These are phyloP conservation scores for Euphrasia confusa DNA, from an alignment of 257 asterid genomes.

Conservation along the genomic window DNA sequence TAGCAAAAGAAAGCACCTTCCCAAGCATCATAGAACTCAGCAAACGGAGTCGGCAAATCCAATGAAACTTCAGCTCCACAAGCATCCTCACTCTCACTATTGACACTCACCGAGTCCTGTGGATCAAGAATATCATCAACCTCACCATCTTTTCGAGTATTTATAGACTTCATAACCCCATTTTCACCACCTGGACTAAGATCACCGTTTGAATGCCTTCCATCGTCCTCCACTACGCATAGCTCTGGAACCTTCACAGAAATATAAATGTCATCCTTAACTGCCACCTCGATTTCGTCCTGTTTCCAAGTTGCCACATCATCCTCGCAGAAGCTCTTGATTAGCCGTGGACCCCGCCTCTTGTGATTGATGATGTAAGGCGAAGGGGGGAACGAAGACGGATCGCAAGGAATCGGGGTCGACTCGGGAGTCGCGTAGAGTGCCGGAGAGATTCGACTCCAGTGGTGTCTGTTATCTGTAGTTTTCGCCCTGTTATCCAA, in stretches of 20 bases:
- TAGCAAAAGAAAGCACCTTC: constrained; percentile 58
- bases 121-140: constrained; percentile 57
- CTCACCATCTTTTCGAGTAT: constrained; percentile 40
- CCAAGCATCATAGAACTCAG: constrained; percentile 99
- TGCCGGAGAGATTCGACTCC: constrained; percentile 87
- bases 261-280: constrained; percentile 30
- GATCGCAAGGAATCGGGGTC: constrained; percentile 84
- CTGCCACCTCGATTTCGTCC: constrained; percentile 36
- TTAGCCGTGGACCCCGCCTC: constrained; percentile 85
- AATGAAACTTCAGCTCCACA: constrained; percentile 40
- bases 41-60: constrained; percentile 44
- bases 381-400: constrained; percentile 82
- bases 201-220: constrained; percentile 28
- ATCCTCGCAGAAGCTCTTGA: constrained; percentile 69
- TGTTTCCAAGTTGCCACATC: constrained; percentile 44
- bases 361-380: constrained; percentile 89
- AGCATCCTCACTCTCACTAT: constrained; percentile 57
- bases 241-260: constrained; percentile 20
- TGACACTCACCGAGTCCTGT: constrained; percentile 55
- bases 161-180: constrained; percentile 31
- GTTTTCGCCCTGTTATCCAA: constrained; percentile 30
- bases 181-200: constrained; percentile 29
- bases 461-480: constrained; percentile 44
- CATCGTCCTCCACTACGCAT: constrained; percentile 24
- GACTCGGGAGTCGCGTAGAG: constrained; percentile 82